These are phyloP conservation scores for Houttuynia cordata DNA, from an alignment of 164 flowering plant species.

Conservation along the genomic window DNA sequence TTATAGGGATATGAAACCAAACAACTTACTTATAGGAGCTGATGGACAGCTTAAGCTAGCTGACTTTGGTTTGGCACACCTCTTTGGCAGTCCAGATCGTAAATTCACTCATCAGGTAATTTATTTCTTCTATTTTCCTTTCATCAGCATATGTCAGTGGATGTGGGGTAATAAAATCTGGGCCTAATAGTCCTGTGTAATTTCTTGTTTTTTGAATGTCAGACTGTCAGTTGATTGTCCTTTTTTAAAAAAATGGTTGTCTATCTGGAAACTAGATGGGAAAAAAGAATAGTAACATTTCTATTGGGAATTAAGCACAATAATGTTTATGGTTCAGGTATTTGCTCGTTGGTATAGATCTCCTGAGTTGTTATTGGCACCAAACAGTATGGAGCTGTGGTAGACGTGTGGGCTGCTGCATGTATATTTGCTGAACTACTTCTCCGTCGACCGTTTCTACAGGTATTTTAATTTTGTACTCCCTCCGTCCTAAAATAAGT, in stretches of 20 bases:
- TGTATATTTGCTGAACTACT: constrained; percentile 98
- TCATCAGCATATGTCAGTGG: not conserved
- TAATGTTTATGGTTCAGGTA: constrained; percentile 35
- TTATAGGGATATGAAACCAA: constrained; percentile 98
- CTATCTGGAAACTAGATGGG: too few relatives aligned
- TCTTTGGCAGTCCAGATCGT: constrained; percentile 95
- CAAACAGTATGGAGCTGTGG: constrained; percentile 91
- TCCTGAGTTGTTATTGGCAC: constrained; percentile 93
- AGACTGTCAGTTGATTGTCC: not conserved
- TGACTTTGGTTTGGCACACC: constrained; percentile 92
- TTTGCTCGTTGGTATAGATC: constrained; percentile 99
- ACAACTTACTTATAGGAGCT: constrained; percentile 77
- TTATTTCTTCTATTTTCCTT: not conserved
- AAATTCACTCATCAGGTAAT: constrained; percentile 86
- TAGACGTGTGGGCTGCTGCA: constrained; percentile 98
- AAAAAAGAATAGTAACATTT: too few relatives aligned
- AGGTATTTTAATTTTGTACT: constrained; percentile 33
- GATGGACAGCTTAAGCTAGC: constrained; percentile 88
- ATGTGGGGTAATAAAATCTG: not conserved
- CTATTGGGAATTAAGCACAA: not conserved
- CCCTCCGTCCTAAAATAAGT: too few relatives aligned
- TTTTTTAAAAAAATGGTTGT: too few relatives aligned
- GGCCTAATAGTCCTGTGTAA: too few relatives aligned
- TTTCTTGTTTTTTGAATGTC: not conserved
- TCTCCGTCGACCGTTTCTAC: constrained; percentile 85